Evolutionary conservation across 768 basidiomycete genomes (phyloP), one percentile per base, ranked within the genome.

Genomic region (Phanerochaete carnosa): DNA sequence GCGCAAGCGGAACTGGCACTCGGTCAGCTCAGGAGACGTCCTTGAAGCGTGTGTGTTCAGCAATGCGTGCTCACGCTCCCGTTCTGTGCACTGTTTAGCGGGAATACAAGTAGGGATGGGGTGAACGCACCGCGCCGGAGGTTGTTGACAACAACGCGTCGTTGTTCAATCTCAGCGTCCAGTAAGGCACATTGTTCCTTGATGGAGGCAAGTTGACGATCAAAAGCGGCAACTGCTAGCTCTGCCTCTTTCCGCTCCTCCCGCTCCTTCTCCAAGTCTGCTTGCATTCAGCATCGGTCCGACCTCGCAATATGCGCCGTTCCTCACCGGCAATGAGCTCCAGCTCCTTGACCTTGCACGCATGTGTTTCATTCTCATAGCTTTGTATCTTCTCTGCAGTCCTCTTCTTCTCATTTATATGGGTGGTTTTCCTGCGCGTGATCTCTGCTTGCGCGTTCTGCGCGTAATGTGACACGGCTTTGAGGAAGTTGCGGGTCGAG

Each of bases 291-390:
- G 22, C n/a, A 25, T 26, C 16, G 7, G 46, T 43, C 35, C 5
- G 26, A 28, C 47, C 12, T 51, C 9, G 12, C 26, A 43, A 3
- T 13, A 65, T 32, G 25, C 49, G n/a, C 43, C 39, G 11, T 19
- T 28, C 76, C 83, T n/a, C 71, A 94, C 93, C 83, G 58, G 84
- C 82, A 2, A 92, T 80, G 58, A 95, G 80, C 55, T 91, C 87
- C 30, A 92, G 87, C 73, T 95, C 94, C 66, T 79, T 82, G 55
- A 90, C 69, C 65, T 93, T 90, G 74, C 90, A 93, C 46, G 86
- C 77, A 57, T 84, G 86, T 1, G 83, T 94, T 72, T 93, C 88
- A 0, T 76, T 67, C 69, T 94, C 89, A 0, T 85, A 77, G 8
- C 82, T 77, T 46, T 85, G 80, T 9, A 75, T 83, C 69, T 83